Conservation (phyloP, 1,139 yeast genomes). For the Pichia terricola region DNA sequence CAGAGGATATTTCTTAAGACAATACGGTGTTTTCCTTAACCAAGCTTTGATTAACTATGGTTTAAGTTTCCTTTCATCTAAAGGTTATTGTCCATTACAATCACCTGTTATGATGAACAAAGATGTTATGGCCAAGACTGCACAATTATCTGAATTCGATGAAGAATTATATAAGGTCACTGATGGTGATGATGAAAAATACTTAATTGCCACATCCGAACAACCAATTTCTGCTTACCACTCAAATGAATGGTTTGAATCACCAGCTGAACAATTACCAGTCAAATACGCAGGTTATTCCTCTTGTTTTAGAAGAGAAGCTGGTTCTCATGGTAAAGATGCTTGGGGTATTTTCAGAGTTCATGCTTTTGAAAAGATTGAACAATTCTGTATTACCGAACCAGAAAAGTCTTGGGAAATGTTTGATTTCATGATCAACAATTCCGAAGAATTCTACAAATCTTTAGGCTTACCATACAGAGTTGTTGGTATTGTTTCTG, state of each 20-base stretch:
- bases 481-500: constrained; percentile 95
- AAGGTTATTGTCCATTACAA: constrained; percentile 84
- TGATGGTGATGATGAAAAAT: constrained; percentile 96
- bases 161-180: constrained; percentile 94
- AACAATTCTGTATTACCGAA: constrained; percentile 90
- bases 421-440: constrained; percentile 88
- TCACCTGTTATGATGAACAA: constrained; percentile 99
- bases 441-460: constrained; percentile 89
- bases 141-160: constrained; percentile 94
- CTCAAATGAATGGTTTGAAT: constrained; percentile 97
- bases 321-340: constrained; percentile 98
- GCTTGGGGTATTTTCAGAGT: constrained; percentile 99
- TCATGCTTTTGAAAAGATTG: constrained; percentile 96
- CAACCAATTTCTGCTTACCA: constrained; percentile 99
- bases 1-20: constrained; percentile 94
- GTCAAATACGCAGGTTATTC: constrained; percentile 95
- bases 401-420: constrained; percentile 98
- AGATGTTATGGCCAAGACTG: constrained; percentile 98
- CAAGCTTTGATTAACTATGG: constrained; percentile 98
- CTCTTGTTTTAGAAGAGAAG: constrained; percentile 98
- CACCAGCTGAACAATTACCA: constrained; percentile 94
- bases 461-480: constrained; percentile 90
- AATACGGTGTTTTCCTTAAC: constrained; percentile 91
- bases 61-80: constrained; percentile 64
- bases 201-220: constrained; percentile 96